Base-by-base conservation (phyloP, 805 yeast species). In the Kodamaea kaohsiungensis region DNA sequence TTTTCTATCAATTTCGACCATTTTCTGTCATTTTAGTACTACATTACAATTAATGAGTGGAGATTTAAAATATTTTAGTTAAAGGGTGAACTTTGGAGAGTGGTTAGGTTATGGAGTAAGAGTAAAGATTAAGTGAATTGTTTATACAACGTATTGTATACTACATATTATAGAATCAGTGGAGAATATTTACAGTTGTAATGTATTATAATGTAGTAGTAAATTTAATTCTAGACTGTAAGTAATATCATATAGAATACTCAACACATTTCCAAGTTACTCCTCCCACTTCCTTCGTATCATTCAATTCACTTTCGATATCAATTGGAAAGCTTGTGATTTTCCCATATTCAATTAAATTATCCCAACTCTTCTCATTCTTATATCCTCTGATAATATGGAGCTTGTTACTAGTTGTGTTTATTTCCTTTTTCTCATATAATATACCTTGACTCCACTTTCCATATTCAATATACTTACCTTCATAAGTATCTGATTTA, bases 391-490 rank as follows among this genome's bases (percentile, higher is more conserved):
- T 25, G 5, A 49, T 18, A 8, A 53, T 46, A 8, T 43, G 46
- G 19, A 48, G 37, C 22, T 8, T 12, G 16, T 33, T 30, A 43
- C 19, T 10, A 30, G 10, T 30, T 10, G 51, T 22, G n/a, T n/a
- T n/a, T n/a, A 12, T 15, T 16, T 19, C 17, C 25, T 10, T 16
- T 17, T 30, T 43, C 25, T 47, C 51, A 37, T 47, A 48, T 13
- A 52, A 35, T 12, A 52, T 16, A 5, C 54, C 54, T 33, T 52
- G 54, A 15, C 48, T 47, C 54, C 54, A 52, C 13, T 47, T 47
- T 10, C 54, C 54, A 18, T 52, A 52, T 35, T 42, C 43, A 16
- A 52, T 52, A 17, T 43, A 52, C 38, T 52, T 52, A 4, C 54
- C 54, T 7, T 16, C 19, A 19, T n/a, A 52, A 5, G 9, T 18